These are phyloP conservation scores for Fulvia fulva DNA, from an alignment of 2,329 filamentous ascomycete genomes.

Conservation along the genomic window DNA sequence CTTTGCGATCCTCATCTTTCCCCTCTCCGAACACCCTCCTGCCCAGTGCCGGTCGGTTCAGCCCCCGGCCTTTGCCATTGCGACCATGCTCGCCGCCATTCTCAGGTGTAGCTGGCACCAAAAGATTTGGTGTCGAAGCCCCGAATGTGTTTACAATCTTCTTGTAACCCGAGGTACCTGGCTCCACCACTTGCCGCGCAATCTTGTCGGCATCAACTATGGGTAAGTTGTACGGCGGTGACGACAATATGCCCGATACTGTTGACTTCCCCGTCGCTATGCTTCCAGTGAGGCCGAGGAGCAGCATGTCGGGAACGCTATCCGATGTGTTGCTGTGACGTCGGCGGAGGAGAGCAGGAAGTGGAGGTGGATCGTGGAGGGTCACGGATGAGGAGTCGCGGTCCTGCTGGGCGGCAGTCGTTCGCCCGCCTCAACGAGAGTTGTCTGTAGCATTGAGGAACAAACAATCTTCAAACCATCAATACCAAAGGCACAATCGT, in stretches of 20 bases:
- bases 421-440: background rate
- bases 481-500: background rate
- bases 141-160: conserved; percentile 79
- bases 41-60: conserved; percentile 84
- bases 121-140: conserved; percentile 77
- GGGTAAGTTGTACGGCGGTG: conserved; percentile 77
- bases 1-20: conserved; percentile 68
- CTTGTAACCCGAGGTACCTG: conserved; percentile 77
- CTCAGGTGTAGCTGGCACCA: conserved; percentile 55
- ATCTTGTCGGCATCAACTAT: conserved; percentile 92
- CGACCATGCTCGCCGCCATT: conserved; percentile 49
- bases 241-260: conserved; percentile 76
- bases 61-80: conserved; percentile 62
- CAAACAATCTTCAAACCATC: background rate
- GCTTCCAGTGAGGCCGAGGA: conserved; percentile 92
- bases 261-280: conserved; percentile 99
- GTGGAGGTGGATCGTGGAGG: background rate
- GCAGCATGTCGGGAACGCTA: conserved; percentile 60
- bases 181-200: conserved; percentile 89
- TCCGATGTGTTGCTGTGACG: background rate
- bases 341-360: background rate
- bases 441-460: background rate
- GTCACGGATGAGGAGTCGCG: background rate
- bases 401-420: background rate
- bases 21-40: conserved; percentile 79